Evolutionary conservation across 2,329 filamentous ascomycete species (phyloP), one percentile per base, ranked within the genome.

Genomic region (Bertia moriformis): DNA sequence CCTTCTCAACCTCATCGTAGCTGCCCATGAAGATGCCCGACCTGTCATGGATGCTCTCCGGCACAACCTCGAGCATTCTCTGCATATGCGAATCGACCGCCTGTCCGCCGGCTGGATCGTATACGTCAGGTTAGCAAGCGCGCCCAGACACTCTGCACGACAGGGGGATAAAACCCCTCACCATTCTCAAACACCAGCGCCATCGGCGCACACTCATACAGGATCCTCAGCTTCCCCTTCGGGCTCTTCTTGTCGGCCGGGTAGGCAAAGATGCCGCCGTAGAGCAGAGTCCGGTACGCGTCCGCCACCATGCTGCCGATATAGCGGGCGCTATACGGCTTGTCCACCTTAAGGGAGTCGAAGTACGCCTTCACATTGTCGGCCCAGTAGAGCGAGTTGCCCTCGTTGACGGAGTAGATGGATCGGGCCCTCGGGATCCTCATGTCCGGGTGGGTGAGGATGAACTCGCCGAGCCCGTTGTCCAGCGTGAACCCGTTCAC

Each of bases 151-250:
- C 36, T 19, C 2, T 39, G 20, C 29, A 14, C 4, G 7, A 30
- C 4, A 15, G 19, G 3, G n/a, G 18, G n/a, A n/a, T n/a, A n/a
- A n/a, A n/a, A n/a, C n/a, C n/a, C n/a, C n/a, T 63, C 61, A 89
- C 84, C 91, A 63, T 98, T 95, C 65, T 98, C 91, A 60, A 98
- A 96, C 4, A 98, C 75, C 80, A 96, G 83, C 18, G 91, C 91
- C 91, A 98, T 98, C 29, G 91, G 91, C 13, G 89, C 91, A 57
- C 91, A 98, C 67, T 98, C 91, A 63, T 98, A 98, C 51, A 98
- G 60, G 49, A 98, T 98, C 47, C 91, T 75, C 49, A 98, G 73
- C 69, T 98, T 98, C 49, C 91, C 91, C 76, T 96, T 98, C 46
- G 88, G 86, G 54, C 82, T 93, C 78, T 98, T 96, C 69, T 88